These are phyloP conservation scores for Quercus tomentella DNA, from an alignment of 331 rosid genomes.

Conservation along the genomic window DNA sequence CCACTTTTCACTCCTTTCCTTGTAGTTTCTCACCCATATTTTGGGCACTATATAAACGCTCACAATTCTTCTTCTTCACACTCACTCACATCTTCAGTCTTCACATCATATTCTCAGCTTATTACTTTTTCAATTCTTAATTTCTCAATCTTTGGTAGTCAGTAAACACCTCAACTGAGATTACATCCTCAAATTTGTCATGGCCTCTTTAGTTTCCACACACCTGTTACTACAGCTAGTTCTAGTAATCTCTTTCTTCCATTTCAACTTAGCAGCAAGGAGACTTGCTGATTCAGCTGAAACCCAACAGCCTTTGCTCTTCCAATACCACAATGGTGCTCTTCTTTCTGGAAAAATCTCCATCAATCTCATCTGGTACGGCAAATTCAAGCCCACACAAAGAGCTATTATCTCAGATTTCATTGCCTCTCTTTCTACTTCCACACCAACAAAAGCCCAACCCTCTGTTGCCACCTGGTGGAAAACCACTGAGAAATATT, in stretches of 20 bases:
- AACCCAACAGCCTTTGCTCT: conserved; percentile 19
- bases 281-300: conserved; percentile 12
- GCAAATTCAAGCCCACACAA: conserved; percentile 41
- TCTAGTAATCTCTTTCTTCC: conserved; percentile 11
- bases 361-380: conserved; percentile 49
- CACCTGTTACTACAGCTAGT: background rate
- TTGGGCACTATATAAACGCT: background rate
- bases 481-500: conserved; percentile 30
- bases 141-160: background rate
- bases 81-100: background rate
- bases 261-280: conserved; percentile 23
- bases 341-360: conserved; percentile 40
- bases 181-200: background rate
- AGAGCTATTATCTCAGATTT: conserved; percentile 39
- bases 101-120: background rate
- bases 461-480: conserved; percentile 36
- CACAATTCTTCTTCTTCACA: background rate
- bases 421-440: conserved; percentile 24
- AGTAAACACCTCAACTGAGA: background rate
- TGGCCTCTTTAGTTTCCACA: conserved; percentile 16
- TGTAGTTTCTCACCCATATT: background rate
- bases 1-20: background rate
- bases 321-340: conserved; percentile 40
- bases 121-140: too few relatives aligned
- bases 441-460: conserved; percentile 9